Conservation (phyloP, 1,139 yeast species). For the Saccharomyces pastorianus region DNA sequence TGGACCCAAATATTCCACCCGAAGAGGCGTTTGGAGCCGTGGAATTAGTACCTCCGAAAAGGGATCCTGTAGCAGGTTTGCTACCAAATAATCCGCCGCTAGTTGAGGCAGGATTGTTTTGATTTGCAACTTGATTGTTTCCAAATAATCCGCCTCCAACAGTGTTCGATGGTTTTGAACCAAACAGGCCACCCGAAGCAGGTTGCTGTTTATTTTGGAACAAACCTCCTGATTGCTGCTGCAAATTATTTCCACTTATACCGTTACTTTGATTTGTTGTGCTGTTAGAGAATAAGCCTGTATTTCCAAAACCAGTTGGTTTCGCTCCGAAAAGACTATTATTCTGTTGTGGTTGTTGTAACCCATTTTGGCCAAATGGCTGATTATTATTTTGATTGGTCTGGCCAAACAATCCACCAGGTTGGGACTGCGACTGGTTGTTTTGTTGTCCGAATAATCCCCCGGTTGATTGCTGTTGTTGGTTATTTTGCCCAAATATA, state of each 20-base stretch:
- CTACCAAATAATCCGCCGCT: slow-evolving; percentile 31
- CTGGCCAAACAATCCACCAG: slow-evolving; percentile 18
- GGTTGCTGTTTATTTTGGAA: slow-evolving; percentile 29
- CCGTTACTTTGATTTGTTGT: neutral
- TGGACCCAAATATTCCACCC: slow-evolving; percentile 29
- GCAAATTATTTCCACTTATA: neutral
- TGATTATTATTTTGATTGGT: slow-evolving; percentile 13
- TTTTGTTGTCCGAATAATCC: slow-evolving; percentile 13
- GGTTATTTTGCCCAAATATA: slow-evolving; percentile 32
- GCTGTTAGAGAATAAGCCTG: neutral
- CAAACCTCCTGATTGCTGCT: slow-evolving; percentile 26
- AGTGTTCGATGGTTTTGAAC: slow-evolving; percentile 12
- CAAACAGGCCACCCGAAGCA: slow-evolving; percentile 27
- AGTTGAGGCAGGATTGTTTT: slow-evolving; percentile 2
- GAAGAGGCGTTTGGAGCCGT: slow-evolving; percentile 16
- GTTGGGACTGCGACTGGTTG: slow-evolving; percentile 11
- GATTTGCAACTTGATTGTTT: slow-evolving; percentile 26
- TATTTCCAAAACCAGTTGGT: neutral
- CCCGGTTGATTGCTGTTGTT: slow-evolving; percentile 16
- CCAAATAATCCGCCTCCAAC: slow-evolving; percentile 38
- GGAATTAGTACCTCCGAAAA: slow-evolving; percentile 6
- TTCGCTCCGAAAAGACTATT: slow-evolving; percentile 2
- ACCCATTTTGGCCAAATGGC: slow-evolving; percentile 11
- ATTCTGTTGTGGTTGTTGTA: slow-evolving; percentile 5
- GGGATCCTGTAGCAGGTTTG: slow-evolving; percentile 15